Base-by-base conservation (phyloP, 2,329 filamentous ascomycete species). In the Elsinoe necatrix region DNA sequence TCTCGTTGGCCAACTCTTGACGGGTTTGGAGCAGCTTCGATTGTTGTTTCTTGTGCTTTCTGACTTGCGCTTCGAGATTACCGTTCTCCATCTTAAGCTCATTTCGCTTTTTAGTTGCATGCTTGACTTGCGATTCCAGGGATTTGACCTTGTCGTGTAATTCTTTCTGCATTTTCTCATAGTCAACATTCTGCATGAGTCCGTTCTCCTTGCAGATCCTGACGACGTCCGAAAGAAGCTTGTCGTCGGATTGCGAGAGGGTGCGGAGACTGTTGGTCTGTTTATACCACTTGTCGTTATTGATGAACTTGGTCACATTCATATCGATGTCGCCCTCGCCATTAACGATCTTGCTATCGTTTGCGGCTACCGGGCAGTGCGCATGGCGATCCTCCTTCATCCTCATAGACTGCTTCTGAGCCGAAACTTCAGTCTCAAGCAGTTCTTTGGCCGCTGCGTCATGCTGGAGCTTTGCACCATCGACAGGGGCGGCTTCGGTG, bases 301-400 rank as follows among this genome's bases (percentile, higher is more conserved):
- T 62, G 9, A 65, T 66, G 56, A 67, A 73, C 31, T 68, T 67
- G 51, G 65, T 61, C 11, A 72, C 66, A 42, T 69, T 68, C 27
- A 63, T 60, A 51, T 64, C 63, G 59, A 72, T 66, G 59, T 72
- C 70, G 11, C 70, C 70, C 62, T 73, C 71, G 6, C 67, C 69
- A 41, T 66, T 67, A 27, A 59, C 59, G 20, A 51, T 48, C 54
- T 64, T 57, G 25, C 39, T 34, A 20, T n/a, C 18, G n/a, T 37
- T 27, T 41, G 11, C n/a, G 8, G 16, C 20, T 21, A 21, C 12
- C 12, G 16, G 2, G 31, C 21, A 11, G 25, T 52, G 48, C 1
- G 54, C 29, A 23, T 56, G 39, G 20, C 39, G 41, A 9, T n/a
- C 29, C n/a, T 56, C 54, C n/a, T 56, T 23, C 42, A 35, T 37